Base-by-base conservation (phyloP, 169 alveolate species). In the Plasmodium ovale region DNA sequence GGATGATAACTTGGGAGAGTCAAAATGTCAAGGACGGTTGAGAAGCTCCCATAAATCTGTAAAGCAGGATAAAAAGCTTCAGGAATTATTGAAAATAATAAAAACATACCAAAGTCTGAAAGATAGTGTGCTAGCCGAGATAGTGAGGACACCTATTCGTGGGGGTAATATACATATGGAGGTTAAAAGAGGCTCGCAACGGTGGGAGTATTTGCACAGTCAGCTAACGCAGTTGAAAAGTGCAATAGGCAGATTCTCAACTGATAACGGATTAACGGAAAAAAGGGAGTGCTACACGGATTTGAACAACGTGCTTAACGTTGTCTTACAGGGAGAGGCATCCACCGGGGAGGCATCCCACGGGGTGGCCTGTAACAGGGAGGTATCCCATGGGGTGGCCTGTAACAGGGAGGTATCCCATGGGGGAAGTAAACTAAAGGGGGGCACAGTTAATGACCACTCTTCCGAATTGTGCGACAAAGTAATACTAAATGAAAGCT, bases 71-170 rank as follows among this genome's bases (percentile, higher is more conserved):
- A 42, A 39, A 35, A 19, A 42, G 33, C 33, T 51, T 3, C 53
- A 77, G 10, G 25, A 42, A 64, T 39, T 19, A 23, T 25, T 16
- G 7, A 68, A 62, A n/a, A 77, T 77, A 21, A 27, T 77, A 0
- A 68, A 77, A 60, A 25, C 25, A 14, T 77, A 77, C 29, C 59
- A 77, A 62, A 62, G 44, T 60, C 62, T 77, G 44, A 77, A 77
- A 77, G 62, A 62, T 49, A 68, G 62, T 19, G 35, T 77, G 29
- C 62, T 60, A 19, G 29, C 16, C 31, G 59, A 77, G 54, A 77
- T 77, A 68, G 14, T 77, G 23, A 77, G 47, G 14, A 62, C 37
- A 21, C 49, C 77, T 47, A 47, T n/a, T 54, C 14, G 10, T 54
- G 31, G 16, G 21, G 21, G 25, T 21, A 54, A 19, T 19, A 21